A percentile compares a stretch with the other conserved stretches of the same genome.
Conservation (phyloP, 345 rosid genomes). For the Geranium brycei region DNA sequence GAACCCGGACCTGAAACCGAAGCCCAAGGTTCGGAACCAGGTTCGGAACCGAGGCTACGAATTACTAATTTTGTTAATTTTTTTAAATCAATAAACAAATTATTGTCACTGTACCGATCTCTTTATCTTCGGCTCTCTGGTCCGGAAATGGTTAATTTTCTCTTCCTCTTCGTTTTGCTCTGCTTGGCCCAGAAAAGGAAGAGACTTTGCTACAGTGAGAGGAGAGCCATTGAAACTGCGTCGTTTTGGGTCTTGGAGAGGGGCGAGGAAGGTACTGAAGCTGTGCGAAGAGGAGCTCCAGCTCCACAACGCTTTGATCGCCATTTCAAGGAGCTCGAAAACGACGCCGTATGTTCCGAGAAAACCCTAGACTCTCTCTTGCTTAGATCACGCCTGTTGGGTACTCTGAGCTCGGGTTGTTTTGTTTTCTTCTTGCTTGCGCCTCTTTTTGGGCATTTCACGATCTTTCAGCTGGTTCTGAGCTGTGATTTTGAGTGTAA, state of each 20-base stretch:
- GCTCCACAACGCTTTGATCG: neutral
- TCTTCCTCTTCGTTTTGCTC: neutral
- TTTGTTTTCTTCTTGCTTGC: neutral
- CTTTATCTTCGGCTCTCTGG: neutral
- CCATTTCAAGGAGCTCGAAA: neutral
- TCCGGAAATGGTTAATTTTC: neutral
- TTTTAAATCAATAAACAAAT: too few relatives aligned
- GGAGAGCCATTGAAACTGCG: neutral
- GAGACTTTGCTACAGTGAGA: neutral
- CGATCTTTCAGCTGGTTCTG: neutral
- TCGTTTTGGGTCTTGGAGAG: neutral
- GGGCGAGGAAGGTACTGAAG: neutral
- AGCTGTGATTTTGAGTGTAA: neutral
- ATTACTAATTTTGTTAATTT: too few relatives aligned
- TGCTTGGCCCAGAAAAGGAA: too few relatives aligned
- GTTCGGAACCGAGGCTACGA: neutral
- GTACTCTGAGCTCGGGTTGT: neutral
- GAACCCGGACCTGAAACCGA: too few relatives aligned
- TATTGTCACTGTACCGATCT: neutral
- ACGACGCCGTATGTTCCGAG: neutral
- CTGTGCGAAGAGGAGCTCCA: neutral
- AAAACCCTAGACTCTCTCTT: neutral
- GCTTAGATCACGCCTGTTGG: neutral
- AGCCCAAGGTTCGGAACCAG: neutral
- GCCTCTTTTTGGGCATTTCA: neutral